Conservation (phyloP, 306 rosid species). For the Cicer chorassanicum region DNA sequence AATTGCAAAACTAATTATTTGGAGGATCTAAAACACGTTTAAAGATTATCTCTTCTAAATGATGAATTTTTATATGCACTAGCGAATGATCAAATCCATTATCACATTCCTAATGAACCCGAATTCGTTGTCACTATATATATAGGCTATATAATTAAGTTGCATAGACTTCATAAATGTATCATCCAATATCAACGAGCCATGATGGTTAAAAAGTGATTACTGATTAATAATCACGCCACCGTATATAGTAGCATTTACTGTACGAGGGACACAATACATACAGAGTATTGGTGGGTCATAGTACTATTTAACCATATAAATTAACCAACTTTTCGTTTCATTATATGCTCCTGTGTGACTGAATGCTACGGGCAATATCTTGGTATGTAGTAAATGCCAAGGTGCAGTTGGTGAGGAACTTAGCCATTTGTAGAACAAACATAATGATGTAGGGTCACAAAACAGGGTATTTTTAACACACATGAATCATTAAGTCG, state of each 20-base stretch:
- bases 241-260: conserved; percentile 21
- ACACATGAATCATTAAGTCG: conserved; percentile 21
- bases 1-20: no score
- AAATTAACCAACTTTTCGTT: conserved; percentile 32
- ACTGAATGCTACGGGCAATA: conserved; percentile 11
- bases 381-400: conserved; percentile 22
- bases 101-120: no score
- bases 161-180: conserved; percentile 41
- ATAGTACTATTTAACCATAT: conserved; percentile 7
- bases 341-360: conserved; percentile 27
- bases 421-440: conserved; percentile 22
- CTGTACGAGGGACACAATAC: conserved; percentile 42
- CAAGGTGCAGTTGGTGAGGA: conserved; percentile 47
- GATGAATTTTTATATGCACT: no score
- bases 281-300: conserved; percentile 26
- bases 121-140: no score
- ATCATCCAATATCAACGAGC: conserved; percentile 22
- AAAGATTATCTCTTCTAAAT: no score
- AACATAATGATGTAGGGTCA: conserved; percentile 49
- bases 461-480: conserved; percentile 37
- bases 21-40: no score
- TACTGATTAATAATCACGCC: conserved; percentile 43
- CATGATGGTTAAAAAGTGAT: conserved; percentile 44
- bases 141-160: background rate
- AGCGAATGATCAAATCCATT: no score